Evolutionary conservation across 768 basidiomycete genomes (phyloP).

Genomic region (Tephrocybe sp.): DNA sequence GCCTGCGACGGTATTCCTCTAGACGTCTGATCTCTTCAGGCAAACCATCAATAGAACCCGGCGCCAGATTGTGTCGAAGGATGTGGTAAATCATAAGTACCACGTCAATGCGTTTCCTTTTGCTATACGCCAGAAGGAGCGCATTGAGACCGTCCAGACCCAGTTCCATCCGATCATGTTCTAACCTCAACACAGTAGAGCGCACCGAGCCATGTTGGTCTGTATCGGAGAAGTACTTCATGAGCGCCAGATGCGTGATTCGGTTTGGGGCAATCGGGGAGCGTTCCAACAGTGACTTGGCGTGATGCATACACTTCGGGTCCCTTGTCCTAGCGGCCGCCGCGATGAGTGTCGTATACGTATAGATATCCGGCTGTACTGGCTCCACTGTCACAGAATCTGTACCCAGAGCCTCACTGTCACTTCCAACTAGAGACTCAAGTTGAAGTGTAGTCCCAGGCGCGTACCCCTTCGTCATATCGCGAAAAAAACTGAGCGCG

Average conservation of each 20-base stretch:
- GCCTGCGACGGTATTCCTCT: conserved; percentile 30
- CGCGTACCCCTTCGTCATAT: conserved; percentile 49
- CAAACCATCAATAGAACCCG: conserved; percentile 31
- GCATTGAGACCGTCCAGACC: conserved; percentile 70
- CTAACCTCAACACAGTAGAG: conserved; percentile 52
- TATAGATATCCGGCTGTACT: conserved; percentile 60
- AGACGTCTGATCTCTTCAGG: conserved; percentile 28
- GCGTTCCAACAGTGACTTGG: conserved; percentile 49
- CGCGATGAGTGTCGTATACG: conserved; percentile 66
- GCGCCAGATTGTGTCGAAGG: conserved; percentile 52
- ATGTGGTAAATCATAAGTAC: conserved; percentile 62
- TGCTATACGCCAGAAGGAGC: conserved; percentile 68
- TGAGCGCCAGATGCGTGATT: conserved; percentile 59
- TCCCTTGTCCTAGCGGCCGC: conserved; percentile 58
- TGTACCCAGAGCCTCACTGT: conserved; percentile 10
- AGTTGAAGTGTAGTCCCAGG: conserved; percentile 37
- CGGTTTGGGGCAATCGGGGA: conserved; percentile 60
- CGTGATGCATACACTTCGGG: conserved; percentile 44
- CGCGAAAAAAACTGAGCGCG: conserved; percentile 59
- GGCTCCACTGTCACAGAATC: conserved; percentile 17
- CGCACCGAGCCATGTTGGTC: conserved; percentile 55
- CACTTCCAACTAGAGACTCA: conserved; percentile 15
- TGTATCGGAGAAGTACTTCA: conserved; percentile 53
- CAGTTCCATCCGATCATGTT: conserved; percentile 47
- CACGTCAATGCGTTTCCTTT: conserved; percentile 51